Conservation (phyloP, 2,329 filamentous ascomycete genomes). For the Fusarium annulatum region DNA sequence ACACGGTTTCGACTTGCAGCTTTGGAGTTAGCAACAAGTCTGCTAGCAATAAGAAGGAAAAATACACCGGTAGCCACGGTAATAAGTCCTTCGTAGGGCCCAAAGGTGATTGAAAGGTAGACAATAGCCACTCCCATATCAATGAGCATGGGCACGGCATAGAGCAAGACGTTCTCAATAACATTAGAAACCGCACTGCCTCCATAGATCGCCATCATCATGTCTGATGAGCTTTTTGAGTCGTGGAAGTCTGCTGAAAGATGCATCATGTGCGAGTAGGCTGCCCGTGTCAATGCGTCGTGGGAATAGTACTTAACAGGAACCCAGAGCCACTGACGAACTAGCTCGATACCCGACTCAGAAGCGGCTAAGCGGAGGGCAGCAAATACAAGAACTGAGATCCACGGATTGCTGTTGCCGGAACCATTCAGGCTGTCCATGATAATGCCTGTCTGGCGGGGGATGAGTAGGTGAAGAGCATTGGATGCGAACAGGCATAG, state of each 20-base stretch:
- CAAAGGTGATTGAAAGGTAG: slow-evolving; percentile 69
- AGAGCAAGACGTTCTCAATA: slow-evolving; percentile 68
- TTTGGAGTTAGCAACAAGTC: slow-evolving; percentile 63
- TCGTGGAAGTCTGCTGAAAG: slow-evolving; percentile 72
- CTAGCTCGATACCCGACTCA: slow-evolving; percentile 64
- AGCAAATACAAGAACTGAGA: slow-evolving; percentile 64
- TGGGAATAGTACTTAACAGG: slow-evolving; percentile 68
- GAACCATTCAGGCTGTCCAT: slow-evolving; percentile 72
- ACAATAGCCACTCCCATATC: slow-evolving; percentile 69
- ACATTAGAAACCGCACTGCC: slow-evolving; percentile 65
- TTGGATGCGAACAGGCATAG: slow-evolving; percentile 77
- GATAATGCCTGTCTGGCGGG: slow-evolving; percentile 84
- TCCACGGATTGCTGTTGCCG: slow-evolving; percentile 62
- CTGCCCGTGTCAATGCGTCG: slow-evolving; percentile 63
- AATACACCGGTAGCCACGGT: slow-evolving; percentile 67
- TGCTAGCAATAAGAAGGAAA: slow-evolving; percentile 65
- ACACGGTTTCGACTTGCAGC: slow-evolving; percentile 62
- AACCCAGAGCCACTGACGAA: slow-evolving; percentile 67
- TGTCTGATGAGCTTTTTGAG: slow-evolving; percentile 68
- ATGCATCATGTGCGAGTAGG: slow-evolving; percentile 69
- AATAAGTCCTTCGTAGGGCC: slow-evolving; percentile 71
- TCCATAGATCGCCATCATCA: slow-evolving; percentile 66
- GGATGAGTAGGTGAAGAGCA: slow-evolving; percentile 79
- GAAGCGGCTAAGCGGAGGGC: slow-evolving; percentile 63
- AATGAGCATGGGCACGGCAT: slow-evolving; percentile 68